Evolutionary conservation across 2,329 filamentous ascomycete genomes (phyloP).

Genomic region (Neofusicoccum laricinum): DNA sequence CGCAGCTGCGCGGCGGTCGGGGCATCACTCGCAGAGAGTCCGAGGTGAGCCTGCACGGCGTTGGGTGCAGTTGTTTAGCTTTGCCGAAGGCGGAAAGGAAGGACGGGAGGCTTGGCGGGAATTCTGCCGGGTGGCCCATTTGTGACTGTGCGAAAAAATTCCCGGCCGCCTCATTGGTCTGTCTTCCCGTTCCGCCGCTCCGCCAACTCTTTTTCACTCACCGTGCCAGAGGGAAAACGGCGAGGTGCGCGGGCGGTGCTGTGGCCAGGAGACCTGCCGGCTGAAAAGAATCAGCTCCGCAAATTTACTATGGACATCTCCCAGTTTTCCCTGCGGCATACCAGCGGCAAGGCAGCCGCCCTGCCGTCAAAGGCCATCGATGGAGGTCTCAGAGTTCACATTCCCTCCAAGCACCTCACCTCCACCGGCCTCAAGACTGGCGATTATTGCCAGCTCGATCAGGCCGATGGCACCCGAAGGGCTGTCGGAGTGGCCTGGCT

Average conservation of each 20-base stretch:
- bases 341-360: constrained; percentile 49
- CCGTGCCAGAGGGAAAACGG: not conserved
- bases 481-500: constrained; percentile 63
- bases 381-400: constrained; percentile 58
- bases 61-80: not conserved
- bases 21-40: not conserved
- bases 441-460: constrained; percentile 55
- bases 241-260: not conserved
- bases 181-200: not conserved
- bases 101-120: too few species aligned
- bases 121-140: not conserved
- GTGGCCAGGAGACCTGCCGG: not conserved
- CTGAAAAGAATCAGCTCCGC: not conserved
- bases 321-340: not conserved
- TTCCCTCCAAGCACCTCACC: constrained; percentile 56
- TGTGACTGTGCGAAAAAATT: not conserved
- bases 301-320: constrained; percentile 5
- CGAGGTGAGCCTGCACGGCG: not conserved
- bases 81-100: constrained; percentile 17
- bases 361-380: constrained; percentile 49
- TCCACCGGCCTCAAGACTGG: constrained; percentile 56
- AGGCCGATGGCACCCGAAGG: constrained; percentile 34
- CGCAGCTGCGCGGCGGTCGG: not conserved
- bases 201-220: not conserved
- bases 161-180: not conserved